phyloP scores from a whole-genome alignment of 148 eudicot genomes.

The Linanthus parryae region DNA sequence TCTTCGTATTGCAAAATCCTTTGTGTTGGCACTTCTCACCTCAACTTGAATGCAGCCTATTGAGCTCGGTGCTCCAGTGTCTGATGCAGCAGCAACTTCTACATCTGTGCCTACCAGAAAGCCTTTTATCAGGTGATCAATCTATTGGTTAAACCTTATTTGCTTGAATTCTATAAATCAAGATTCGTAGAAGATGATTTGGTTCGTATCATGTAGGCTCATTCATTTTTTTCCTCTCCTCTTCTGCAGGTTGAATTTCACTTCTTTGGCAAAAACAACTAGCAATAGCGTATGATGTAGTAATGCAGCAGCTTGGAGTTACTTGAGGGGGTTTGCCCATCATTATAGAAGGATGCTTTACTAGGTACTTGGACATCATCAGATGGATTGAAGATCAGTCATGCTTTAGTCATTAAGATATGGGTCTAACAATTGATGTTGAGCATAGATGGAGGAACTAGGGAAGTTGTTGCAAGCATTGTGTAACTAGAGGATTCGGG shows the following conservation, averaged over 20 bases:
- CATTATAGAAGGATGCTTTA: too few relatives aligned
- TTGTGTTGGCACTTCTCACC: neutral
- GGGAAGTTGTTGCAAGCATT: too few relatives aligned
- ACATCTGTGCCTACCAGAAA: slow-evolving; percentile 24
- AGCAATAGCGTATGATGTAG: too few relatives aligned
- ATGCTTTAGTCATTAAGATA: too few relatives aligned
- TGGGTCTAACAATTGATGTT: too few relatives aligned
- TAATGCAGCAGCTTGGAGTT: too few relatives aligned
- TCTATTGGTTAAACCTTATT: neutral
- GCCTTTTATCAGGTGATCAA: slow-evolving; percentile 50
- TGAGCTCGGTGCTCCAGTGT: slow-evolving; percentile 34
- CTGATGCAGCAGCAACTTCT: slow-evolving; percentile 21
- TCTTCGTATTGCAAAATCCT: slow-evolving; percentile 5
- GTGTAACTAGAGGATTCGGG: too few relatives aligned
- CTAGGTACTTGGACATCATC: too few relatives aligned
- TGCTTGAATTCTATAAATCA: neutral
- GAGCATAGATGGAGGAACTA: too few relatives aligned
- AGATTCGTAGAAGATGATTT: neutral
- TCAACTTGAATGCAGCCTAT: slow-evolving; percentile 28
- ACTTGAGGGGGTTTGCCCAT: too few relatives aligned
- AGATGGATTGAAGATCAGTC: too few relatives aligned
- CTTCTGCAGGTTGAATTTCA: slow-evolving; percentile 29
- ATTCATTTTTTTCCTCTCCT: neutral
- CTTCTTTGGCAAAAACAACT: slow-evolving; percentile 36
- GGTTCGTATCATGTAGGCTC: too few relatives aligned